phyloP scores from a whole-genome alignment of 805 yeast genomes.

The Metschnikowia noctiluminum region DNA sequence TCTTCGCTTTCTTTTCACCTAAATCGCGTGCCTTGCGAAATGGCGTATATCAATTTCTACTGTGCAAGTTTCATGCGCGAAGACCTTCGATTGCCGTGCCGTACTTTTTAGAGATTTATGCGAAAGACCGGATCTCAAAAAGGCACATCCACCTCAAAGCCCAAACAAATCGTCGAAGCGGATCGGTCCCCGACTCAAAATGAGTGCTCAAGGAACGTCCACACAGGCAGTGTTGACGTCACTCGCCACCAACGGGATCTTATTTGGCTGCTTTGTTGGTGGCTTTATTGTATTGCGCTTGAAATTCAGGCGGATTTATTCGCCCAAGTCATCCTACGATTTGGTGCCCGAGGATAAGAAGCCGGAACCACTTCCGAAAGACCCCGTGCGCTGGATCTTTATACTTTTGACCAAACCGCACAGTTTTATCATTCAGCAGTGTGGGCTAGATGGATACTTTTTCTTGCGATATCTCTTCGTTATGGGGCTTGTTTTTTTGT shows the following conservation, averaged over 20 bases:
- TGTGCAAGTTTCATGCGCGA: constrained; percentile 3
- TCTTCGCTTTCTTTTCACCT: too few relatives aligned
- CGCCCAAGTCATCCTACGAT: constrained; percentile 71
- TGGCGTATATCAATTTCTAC: not conserved
- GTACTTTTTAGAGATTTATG: not conserved
- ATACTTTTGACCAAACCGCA: constrained; percentile 66
- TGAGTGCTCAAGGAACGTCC: constrained; percentile 19
- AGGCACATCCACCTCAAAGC: not conserved
- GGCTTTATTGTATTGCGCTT: constrained; percentile 67
- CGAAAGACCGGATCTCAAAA: too few relatives aligned
- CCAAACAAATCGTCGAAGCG: not conserved
- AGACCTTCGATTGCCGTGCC: not conserved
- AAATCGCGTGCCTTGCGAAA: too few relatives aligned
- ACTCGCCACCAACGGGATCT: constrained; percentile 60
- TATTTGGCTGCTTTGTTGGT: constrained; percentile 59
- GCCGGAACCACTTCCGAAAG: constrained; percentile 72
- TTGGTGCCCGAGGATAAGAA: constrained; percentile 51
- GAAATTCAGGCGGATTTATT: constrained; percentile 69
- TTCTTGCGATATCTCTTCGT: constrained; percentile 74
- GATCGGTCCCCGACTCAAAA: too few relatives aligned
- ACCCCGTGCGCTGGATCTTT: constrained; percentile 66
- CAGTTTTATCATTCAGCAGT: constrained; percentile 73
- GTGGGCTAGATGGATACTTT: constrained; percentile 95
- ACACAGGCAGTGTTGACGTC: constrained; percentile 75
- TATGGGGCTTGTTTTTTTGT: constrained; percentile 45